Evolutionary conservation across 2,329 filamentous ascomycete genomes (phyloP).

Genomic region (Alternaria hordeiaustralica): DNA sequence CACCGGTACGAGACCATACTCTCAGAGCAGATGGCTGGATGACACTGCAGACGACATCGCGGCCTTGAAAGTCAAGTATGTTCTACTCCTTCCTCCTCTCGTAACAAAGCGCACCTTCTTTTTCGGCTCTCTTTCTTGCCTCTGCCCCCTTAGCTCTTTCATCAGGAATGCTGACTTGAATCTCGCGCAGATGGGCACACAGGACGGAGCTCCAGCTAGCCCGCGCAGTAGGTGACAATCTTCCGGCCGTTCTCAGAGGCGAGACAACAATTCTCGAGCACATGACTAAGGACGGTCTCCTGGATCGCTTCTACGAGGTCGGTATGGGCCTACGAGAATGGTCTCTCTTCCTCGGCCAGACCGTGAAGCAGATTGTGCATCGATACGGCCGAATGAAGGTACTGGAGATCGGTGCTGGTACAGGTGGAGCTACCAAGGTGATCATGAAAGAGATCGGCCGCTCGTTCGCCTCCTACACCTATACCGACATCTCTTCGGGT

Average conservation of each 20-base stretch:
- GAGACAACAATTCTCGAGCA: conserved; percentile 3
- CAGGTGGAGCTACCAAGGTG: conserved; percentile 6
- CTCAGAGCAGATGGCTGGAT: not conserved
- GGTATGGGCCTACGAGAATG: not conserved
- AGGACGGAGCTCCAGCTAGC: not conserved
- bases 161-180: not conserved
- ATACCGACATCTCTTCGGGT: conserved; percentile 27
- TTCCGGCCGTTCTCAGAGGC: not conserved
- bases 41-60: not conserved
- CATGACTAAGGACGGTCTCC: conserved; percentile 8
- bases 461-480: conserved; percentile 20
- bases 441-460: conserved; percentile 1
- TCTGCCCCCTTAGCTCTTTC: not conserved
- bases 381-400: conserved; percentile 17
- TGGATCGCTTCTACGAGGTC: conserved; percentile 21
- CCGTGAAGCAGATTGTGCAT: conserved; percentile 19
- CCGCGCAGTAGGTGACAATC: not conserved
- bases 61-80: not conserved
- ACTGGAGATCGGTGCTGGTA: conserved; percentile 22
- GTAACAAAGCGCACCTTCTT: not conserved
- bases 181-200: not conserved
- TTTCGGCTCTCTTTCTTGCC: not conserved
- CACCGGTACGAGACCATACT: not conserved
- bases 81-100: not conserved
- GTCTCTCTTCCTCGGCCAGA: not conserved